Percentiles rank a stretch among this genome's conserved stretches.
These are phyloP conservation scores for Coniochaeta sp. DNA, from an alignment of 2,329 filamentous ascomycete genomes.

Conservation along the genomic window DNA sequence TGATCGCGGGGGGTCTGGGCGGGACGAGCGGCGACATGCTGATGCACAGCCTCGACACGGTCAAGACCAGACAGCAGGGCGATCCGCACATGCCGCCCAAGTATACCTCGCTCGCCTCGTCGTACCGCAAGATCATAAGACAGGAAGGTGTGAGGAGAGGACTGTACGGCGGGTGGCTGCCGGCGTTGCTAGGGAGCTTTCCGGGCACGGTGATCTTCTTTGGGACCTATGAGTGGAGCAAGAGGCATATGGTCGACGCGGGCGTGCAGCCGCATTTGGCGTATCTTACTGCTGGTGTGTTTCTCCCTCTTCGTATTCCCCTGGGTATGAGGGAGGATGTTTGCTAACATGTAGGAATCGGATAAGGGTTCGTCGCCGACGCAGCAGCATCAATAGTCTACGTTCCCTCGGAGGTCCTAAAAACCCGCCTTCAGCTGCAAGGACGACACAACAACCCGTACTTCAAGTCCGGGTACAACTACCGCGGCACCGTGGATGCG, in stretches of 20 bases:
- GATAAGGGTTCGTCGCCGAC: constrained; percentile 82
- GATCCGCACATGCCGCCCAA: constrained; percentile 89
- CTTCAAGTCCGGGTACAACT: constrained; percentile 94
- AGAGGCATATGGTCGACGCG: constrained; percentile 76
- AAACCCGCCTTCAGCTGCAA: constrained; percentile 93
- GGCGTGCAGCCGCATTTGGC: constrained; percentile 76
- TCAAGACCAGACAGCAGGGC: constrained; percentile 96
- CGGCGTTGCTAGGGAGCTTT: constrained; percentile 86
- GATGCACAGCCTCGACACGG: constrained; percentile 98
- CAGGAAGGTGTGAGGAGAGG: constrained; percentile 85
- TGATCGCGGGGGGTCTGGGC: constrained; percentile 90
- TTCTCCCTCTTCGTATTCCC: background rate
- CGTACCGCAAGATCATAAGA: constrained; percentile 86
- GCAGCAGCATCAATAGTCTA: constrained; percentile 88
- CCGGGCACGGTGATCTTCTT: constrained; percentile 94
- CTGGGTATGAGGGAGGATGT: too few relatives aligned
- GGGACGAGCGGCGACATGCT: constrained; percentile 92
- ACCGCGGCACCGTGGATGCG: constrained; percentile 77
- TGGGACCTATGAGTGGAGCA: constrained; percentile 92
- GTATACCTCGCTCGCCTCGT: constrained; percentile 83
- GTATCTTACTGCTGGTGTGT: constrained; percentile 68
- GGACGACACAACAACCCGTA: constrained; percentile 91
- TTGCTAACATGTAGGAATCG: background rate
- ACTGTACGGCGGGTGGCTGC: constrained; percentile 87
- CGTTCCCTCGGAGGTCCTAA: constrained; percentile 94